Base-by-base conservation (phyloP, 2,329 filamentous ascomycete species). In the Penicillium glabrum region DNA sequence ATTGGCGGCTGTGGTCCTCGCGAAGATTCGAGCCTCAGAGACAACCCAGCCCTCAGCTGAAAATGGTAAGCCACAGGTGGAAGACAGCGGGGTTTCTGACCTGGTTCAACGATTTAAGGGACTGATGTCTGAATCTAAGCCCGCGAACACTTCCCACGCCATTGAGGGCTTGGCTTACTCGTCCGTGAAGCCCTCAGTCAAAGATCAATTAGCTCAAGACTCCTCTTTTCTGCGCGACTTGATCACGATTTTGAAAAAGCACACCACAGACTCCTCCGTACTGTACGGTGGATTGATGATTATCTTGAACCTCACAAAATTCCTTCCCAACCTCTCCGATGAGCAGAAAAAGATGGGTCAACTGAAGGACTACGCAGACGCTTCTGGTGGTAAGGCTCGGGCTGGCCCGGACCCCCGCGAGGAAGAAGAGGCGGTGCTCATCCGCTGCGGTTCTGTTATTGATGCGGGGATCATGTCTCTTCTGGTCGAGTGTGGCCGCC, bases 151-250 rank as follows among this genome's bases (percentile, higher is more conserved):
- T 77, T 84, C 89, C 66, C 86, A 89, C 69, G 88, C 90, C 1
- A 86, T 98, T 53, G 95, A 99, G 76, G 95, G 93, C 6, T 80
- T 99, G 58, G 95, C 93, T 14, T 98, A 96, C 72, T 88, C 92
- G 5, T 96, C 93, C 10, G 82, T 98, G 37, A 91, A 91, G 67
- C 86, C 93, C 6, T 86, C 85, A 57, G 86, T 97, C 56, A 96
- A 96, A 72, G 91, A 98, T 71, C 84, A 87, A 48, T 81, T 98
- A 10, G 85, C 86, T 13, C 82, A 82, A 48, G 89, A 97, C 69
- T 72, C 79, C 4, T 74, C 79, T 8, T 86, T 98, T 47, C 76
- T 98, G 29, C 84, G 85, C 62, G 84, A 82, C 51, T 80, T 98
- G 5, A 82, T 96, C 19, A 64, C 72, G 8, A 66, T 74, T 2